Evolutionary conservation across 306 rosid species (phyloP), one percentile per base, ranked within the genome.

Genomic region (Inga leiocalycina): DNA sequence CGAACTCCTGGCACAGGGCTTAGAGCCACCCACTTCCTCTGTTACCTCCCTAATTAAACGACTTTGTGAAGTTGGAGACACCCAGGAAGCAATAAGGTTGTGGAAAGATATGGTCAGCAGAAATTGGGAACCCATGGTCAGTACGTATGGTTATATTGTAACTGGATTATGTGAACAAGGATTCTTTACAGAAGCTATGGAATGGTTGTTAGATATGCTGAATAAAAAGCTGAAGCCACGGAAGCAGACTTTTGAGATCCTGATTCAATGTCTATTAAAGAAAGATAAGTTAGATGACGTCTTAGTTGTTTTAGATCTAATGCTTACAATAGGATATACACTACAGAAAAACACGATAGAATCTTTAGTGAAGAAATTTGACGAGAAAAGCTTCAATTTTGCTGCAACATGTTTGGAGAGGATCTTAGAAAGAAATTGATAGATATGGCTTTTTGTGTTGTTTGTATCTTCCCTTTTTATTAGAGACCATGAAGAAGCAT

Each of bases 271-370:
- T 85, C 89, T 92, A 35, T 70, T 76, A 62, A 71, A 79, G 71
- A 82, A 64, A 77, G 87, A 86, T 80, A 90, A 80, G 82, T 82
- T 89, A 76, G 92, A 92, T 87, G 92, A 92, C 79, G 80, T 90
- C 88, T 88, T 92, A 81, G 79, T 85, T 78, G 84, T 89, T 82
- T 80, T 91, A 86, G 94, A 85, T 75, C 74, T 83, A 54, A 86
- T 91, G 98, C 77, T 89, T 75, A 89, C 85, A 78, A 74, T 77
- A 62, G 92, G 94, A 71, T 91, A 94, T 91, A 52, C 34, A 45
- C 91, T 91, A 12, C 37, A 85, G 76, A 22, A 81, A 74, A 75
- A 72, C 46, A 34, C 71, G 48, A 85, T 72, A 75, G 32, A 76
- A 74, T 80, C 89, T 79, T 64, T 90, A 84, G 91, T 91, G 69